Evolutionary conservation across 2,329 filamentous ascomycete genomes (phyloP).

Genomic region (Talaromyces pinophilus): DNA sequence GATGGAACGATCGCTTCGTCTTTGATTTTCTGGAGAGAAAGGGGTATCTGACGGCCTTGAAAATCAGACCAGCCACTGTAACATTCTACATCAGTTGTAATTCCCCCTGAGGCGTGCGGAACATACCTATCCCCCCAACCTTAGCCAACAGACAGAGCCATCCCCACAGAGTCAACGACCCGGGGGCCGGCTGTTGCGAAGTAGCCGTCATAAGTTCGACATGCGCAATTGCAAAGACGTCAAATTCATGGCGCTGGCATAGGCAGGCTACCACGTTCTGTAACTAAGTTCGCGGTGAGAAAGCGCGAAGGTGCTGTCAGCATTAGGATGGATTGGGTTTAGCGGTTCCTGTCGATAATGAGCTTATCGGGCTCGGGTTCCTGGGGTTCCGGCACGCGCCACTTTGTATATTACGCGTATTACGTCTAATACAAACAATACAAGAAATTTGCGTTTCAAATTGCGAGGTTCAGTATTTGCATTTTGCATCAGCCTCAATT

Average conservation of each 20-base stretch:
- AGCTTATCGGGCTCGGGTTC: not conserved
- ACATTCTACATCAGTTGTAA: not conserved
- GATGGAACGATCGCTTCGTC: not conserved
- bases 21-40: not conserved
- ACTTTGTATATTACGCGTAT: not conserved
- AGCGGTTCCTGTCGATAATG: conserved; percentile 1
- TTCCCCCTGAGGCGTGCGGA: not conserved
- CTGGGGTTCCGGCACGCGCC: not conserved
- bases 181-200: not conserved
- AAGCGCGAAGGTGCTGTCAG: not conserved
- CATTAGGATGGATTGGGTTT: not conserved
- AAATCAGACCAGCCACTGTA: conserved; percentile 9
- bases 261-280: not conserved
- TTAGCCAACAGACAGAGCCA: conserved; percentile 20
- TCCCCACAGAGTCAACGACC: conserved; percentile 9
- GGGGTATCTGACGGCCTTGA: conserved; percentile 6
- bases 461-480: not conserved
- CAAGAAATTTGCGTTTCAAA: not conserved
- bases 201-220: not conserved
- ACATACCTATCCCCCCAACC: conserved; percentile 17
- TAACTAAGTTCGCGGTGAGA: not conserved
- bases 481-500: not conserved
- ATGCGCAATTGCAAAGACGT: not conserved
- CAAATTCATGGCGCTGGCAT: not conserved
- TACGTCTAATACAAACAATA: not conserved